Evolutionary conservation across 176 grass and related monocot genomes (phyloP).

Genomic region (Typha latifolia): DNA sequence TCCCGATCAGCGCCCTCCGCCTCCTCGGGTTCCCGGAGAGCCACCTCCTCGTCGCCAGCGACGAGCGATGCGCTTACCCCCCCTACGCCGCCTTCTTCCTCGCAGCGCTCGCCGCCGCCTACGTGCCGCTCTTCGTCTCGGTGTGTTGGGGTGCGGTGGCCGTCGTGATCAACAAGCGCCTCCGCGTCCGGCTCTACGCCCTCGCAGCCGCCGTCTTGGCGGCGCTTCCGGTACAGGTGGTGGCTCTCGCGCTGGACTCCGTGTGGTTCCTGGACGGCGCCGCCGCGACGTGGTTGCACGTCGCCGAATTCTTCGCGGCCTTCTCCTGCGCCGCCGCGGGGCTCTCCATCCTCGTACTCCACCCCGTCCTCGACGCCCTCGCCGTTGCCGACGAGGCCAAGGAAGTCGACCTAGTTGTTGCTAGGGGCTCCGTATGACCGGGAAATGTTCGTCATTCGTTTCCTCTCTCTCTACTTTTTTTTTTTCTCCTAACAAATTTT

Average conservation of each 20-base stretch:
- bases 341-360: conserved; percentile 26
- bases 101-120: conserved; percentile 12
- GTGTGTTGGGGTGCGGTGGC: conserved; percentile 27
- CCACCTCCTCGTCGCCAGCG: conserved; percentile 4
- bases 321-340: background rate
- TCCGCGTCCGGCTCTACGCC: conserved; percentile 23
- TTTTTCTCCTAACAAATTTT: no score
- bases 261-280: conserved; percentile 14
- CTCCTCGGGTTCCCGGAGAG: conserved; percentile 10
- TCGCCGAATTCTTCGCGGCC: conserved; percentile 14
- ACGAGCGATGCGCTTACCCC: conserved; percentile 25
- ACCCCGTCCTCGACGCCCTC: conserved; percentile 25
- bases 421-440: no score
- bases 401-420: no score
- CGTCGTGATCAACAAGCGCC: conserved; percentile 34
- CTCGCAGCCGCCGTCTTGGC: conserved; percentile 16
- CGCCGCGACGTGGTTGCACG: conserved; percentile 13
- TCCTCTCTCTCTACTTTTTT: no score
- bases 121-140: conserved; percentile 31
- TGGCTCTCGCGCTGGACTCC: conserved; percentile 16
- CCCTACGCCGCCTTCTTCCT: conserved; percentile 27
- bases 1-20: background rate
- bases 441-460: no score
- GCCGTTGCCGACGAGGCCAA: conserved; percentile 7
- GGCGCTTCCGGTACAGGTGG: conserved; percentile 31